A percentile compares a stretch with the other conserved stretches of the same genome.
Evolutionary conservation across 2,329 filamentous ascomycete genomes (phyloP).

Genomic region (Furcasterigmium sp.): DNA sequence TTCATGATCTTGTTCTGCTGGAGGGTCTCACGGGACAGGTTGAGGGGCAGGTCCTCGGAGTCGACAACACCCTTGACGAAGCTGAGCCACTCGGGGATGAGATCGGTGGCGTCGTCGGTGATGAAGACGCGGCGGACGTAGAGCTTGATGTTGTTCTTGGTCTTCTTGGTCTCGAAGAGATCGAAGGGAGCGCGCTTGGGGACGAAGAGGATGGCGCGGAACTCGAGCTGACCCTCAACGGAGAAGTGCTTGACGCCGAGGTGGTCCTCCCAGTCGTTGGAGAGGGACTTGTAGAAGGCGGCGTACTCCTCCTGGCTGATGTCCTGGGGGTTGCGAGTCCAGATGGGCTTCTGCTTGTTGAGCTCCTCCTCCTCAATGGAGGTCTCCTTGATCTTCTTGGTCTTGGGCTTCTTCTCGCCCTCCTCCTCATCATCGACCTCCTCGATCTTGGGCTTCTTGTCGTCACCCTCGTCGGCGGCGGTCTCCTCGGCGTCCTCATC

Average conservation of each 20-base stretch:
- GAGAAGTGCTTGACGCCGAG: constrained; percentile 99
- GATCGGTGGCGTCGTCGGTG: constrained; percentile 97
- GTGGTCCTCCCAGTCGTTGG: constrained; percentile 99
- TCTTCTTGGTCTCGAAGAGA: constrained; percentile 99
- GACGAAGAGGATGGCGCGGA: constrained; percentile 98
- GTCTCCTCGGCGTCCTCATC: constrained; percentile 84
- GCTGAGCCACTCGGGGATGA: constrained; percentile 98
- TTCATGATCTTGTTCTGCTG: constrained; percentile 99
- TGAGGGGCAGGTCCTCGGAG: constrained; percentile 98
- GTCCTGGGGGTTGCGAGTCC: constrained; percentile 95
- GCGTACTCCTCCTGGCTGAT: constrained; percentile 96
- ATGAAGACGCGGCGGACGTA: constrained; percentile 99
- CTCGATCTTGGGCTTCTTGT: constrained; percentile 96
- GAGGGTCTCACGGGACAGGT: constrained; percentile 98
- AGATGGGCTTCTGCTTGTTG: constrained; percentile 99
- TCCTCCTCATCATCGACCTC: constrained; percentile 87
- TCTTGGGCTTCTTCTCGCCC: constrained; percentile 91
- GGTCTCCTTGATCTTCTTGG: constrained; percentile 99
- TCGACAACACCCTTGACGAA: constrained; percentile 99
- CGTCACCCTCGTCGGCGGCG: constrained; percentile 61
- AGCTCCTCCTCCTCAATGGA: constrained; percentile 99
- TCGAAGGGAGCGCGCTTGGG: constrained; percentile 99
- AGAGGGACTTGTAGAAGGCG: constrained; percentile 99
- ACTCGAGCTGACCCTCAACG: constrained; percentile 99
- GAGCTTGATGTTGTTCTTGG: constrained; percentile 99